Evolutionary conservation across 2,329 filamentous ascomycete species (phyloP), one percentile per base, ranked within the genome.

Genomic region (Ilyonectria robusta): DNA sequence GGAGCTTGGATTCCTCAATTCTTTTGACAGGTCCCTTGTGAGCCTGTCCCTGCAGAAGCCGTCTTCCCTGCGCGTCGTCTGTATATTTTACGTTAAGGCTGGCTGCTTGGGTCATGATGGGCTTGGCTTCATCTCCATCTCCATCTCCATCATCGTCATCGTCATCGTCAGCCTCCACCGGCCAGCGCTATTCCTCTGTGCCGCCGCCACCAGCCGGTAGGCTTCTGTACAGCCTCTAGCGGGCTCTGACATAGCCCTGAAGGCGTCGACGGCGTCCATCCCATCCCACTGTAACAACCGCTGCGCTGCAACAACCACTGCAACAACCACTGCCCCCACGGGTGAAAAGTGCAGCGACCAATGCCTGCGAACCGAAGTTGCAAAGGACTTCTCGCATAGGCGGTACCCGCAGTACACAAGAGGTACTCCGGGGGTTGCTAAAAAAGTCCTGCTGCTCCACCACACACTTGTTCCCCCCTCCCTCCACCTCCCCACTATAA

Each of bases 121-220:
- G 40, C 40, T 42, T 42, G 40, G 40, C 31, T 33, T 33, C 23
- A 23, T 23, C 23, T 23, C 23, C 23, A 23, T n/a, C 31, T 33
- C 11, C 23, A 23, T 23, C 23, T 23, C 23, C 23, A 23, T n/a
- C 50, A 54, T 35, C 15, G 13, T n/a, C 44, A 46, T 23, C n/a
- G 10, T 21, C 44, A 46, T 44, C 47, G 31, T 50, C 44, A 59
- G 56, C 56, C 46, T 50, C 55, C 56, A 59, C 42, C 57, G 9
- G 26, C 35, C n/a, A 35, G 29, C 50, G n/a, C 31, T 19, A 37
- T 11, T 31, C 7, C 23, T 54, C 58, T 51, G 58, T 59, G 58
- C 63, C 63, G 63, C 58, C 63, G 63, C 63, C 63, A 58, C 63
- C n/a, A 29, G 37, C 57, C 33, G 26, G 26, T 48, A 55, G 40